Conservation (phyloP, 1,284 basidiomycete species). For the Stereum hirsutum region DNA sequence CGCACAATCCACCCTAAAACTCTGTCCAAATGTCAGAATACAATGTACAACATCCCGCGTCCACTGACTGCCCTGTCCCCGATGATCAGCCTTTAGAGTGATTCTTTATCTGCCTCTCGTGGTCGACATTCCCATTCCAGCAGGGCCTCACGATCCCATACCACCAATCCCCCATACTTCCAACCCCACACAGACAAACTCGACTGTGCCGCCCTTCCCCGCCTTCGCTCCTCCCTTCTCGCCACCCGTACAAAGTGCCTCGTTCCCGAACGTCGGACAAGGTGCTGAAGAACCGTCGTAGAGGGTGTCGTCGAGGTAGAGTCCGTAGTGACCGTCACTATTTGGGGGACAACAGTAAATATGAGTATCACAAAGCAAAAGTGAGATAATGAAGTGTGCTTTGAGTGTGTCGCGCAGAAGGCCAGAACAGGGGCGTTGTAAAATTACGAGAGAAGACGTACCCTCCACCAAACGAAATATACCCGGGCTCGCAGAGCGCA, state of each 20-base stretch:
- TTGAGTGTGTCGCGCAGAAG: constrained; percentile 1
- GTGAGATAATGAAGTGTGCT: neutral
- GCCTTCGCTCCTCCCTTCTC: no score
- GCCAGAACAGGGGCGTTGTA: neutral
- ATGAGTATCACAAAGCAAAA: neutral
- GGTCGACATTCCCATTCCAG: no score
- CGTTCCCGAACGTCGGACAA: constrained; percentile 87
- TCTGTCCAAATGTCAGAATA: no score
- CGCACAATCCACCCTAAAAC: no score
- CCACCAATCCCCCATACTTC: constrained; percentile 80
- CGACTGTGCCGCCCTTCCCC: constrained; percentile 37
- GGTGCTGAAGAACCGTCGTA: constrained; percentile 76
- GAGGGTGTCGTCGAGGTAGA: constrained; percentile 84
- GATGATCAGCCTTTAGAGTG: no score
- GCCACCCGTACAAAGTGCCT: constrained; percentile 58
- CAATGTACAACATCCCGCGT: no score
- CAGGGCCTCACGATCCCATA: no score
- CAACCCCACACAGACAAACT: constrained; percentile 79
- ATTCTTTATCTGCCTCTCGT: no score
- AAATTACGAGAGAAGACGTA: constrained; percentile 35
- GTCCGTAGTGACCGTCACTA: constrained; percentile 81
- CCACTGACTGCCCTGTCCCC: no score
- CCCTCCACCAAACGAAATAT: constrained; percentile 89
- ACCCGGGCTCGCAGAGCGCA: constrained; percentile 72
- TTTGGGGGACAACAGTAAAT: neutral